Base-by-base conservation (phyloP, 805 yeast species). In the Yarrowia sp. region DNA sequence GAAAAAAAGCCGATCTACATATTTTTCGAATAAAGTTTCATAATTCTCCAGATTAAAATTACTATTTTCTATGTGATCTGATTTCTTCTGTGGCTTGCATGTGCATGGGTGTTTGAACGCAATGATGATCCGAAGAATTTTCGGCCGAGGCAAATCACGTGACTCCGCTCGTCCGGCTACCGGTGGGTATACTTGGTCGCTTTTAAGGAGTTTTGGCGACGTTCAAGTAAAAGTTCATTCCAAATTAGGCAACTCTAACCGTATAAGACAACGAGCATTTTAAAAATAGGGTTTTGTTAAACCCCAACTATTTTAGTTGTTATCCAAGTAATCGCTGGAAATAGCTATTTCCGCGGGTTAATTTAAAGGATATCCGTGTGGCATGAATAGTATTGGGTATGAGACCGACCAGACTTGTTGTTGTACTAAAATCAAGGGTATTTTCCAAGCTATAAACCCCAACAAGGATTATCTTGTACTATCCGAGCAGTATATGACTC, bases 21-120 rank as follows among this genome's bases (percentile, higher is more conserved):
- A 18, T 44, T 44, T 44, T 18, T 43, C 15, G 1, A n/a, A n/a
- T 45, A n/a, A 18, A 9, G 36, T 45, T 45, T 45, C 51, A 45
- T 45, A 45, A 15, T 8, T 28, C 50, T 44, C 36, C 22, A 31
- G n/a, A 45, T 45, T 32, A 32, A 45, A 31, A 28, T 44, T 22
- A 43, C 13, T 36, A 22, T 22, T 22, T 22, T 22, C 14, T 43
- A 13, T 28, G 28, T 41, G 48, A 22, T 44, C 48, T 28, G 50
- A 28, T 44, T 44, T 28, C 35, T 22, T 44, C 50, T 28, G 51
- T 45, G 51, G 51, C 51, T 45, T 45, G 51, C 51, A 45, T 31
- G 51, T 32, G 51, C 51, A 45, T 45, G 51, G 13, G 2, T 8
- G 22, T 45, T 45, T n/a, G 17, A 9, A 32, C 18, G 51, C 51